A percentile compares a stretch with the other conserved stretches of the same genome.
Evolutionary conservation across 2,329 filamentous ascomycete genomes (phyloP).

Genomic region (Bipolaris sorokiniana): DNA sequence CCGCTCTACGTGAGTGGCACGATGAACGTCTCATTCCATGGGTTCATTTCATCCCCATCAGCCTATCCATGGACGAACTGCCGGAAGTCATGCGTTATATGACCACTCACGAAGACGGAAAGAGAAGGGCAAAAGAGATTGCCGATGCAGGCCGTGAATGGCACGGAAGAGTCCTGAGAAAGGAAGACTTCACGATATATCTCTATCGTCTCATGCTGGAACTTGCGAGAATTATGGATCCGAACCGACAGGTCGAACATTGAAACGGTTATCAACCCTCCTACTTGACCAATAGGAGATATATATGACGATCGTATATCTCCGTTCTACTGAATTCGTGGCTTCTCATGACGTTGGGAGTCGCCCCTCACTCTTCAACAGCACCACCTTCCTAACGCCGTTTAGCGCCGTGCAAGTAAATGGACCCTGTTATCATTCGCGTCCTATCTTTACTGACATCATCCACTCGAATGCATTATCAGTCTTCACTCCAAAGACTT

Average conservation of each 20-base stretch:
- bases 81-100: slow-evolving; percentile 23
- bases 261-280: background rate
- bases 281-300: background rate
- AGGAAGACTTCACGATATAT: slow-evolving; percentile 26
- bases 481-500: background rate
- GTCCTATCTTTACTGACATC: slow-evolving; percentile 13
- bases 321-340: background rate
- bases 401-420: slow-evolving; percentile 10
- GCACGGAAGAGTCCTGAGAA: slow-evolving; percentile 13
- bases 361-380: slow-evolving; percentile 5
- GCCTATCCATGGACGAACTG: slow-evolving; percentile 28
- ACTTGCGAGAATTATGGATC: slow-evolving; percentile 22
- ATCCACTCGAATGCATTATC: background rate
- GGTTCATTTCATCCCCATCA: slow-evolving; percentile 46
- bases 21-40: slow-evolving; percentile 45
- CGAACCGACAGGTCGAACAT: background rate
- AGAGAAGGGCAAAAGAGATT: slow-evolving; percentile 25
- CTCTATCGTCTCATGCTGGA: slow-evolving; percentile 29
- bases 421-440: slow-evolving; percentile 2
- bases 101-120: slow-evolving; percentile 16
- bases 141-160: slow-evolving; percentile 27
- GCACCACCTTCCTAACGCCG: slow-evolving; percentile 16
- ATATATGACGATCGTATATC: background rate
- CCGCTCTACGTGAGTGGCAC: slow-evolving; percentile 48
- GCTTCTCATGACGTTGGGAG: background rate